Percentiles rank a stretch among this genome's conserved stretches.
Evolutionary conservation across 306 rosid genomes (phyloP).

Genomic region (Vigna trinervia): DNA sequence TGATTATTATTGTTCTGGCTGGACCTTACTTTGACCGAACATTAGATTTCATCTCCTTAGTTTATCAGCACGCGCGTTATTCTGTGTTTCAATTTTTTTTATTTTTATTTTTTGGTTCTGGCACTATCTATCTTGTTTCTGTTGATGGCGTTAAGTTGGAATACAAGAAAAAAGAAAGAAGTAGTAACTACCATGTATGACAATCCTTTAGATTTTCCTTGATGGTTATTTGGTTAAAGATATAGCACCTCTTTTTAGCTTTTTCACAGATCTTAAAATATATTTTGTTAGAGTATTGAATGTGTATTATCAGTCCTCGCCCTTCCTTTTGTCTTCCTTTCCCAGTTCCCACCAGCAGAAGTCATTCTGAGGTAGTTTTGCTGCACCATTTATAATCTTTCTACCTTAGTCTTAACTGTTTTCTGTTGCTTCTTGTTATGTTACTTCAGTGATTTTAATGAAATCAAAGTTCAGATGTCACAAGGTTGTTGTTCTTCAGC

Average conservation of each 20-base stretch:
- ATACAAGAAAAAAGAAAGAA: slow-evolving; percentile 31
- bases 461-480: background rate
- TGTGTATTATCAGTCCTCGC: background rate
- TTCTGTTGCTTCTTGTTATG: slow-evolving; percentile 7
- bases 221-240: slow-evolving; percentile 34
- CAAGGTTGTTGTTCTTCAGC: slow-evolving; percentile 2
- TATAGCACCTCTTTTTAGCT: background rate
- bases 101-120: background rate
- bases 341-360: background rate
- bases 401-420: background rate
- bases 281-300: slow-evolving; percentile 14
- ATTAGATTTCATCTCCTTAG: background rate
- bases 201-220: slow-evolving; percentile 23
- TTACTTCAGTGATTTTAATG: background rate
- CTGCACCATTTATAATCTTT: slow-evolving; percentile 31
- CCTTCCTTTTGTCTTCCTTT: slow-evolving; percentile 4
- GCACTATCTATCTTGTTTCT: slow-evolving; percentile 25
- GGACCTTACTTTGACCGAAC: background rate
- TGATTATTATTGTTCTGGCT: background rate
- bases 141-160: background rate
- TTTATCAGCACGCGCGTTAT: background rate
- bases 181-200: background rate
- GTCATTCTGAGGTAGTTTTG: slow-evolving; percentile 17
- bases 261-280: slow-evolving; percentile 21
- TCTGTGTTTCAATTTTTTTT: background rate